Conservation (phyloP, 2,329 filamentous ascomycete genomes). For the Xylaria sp. region DNA sequence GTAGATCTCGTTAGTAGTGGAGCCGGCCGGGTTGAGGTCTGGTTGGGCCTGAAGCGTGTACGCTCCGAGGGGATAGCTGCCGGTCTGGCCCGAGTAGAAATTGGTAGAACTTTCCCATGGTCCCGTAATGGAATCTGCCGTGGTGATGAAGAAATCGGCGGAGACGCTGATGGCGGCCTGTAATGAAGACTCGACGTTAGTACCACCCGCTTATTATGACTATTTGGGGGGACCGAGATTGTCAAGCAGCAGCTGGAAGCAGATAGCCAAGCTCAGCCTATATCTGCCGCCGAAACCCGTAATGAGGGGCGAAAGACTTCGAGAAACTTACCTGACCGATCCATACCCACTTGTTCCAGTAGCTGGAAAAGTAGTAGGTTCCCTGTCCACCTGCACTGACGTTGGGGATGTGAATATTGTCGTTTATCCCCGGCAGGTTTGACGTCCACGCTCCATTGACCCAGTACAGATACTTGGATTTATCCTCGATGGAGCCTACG, state of each 20-base stretch:
- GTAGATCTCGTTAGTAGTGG: constrained; percentile 39
- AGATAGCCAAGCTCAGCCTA: background rate
- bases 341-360: constrained; percentile 40
- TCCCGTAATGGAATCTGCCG: constrained; percentile 37
- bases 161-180: constrained; percentile 36
- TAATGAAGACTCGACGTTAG: constrained; percentile 4
- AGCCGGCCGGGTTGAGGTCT: constrained; percentile 28
- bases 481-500: constrained; percentile 39
- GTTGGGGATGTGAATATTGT: constrained; percentile 29
- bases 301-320: background rate
- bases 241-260: background rate
- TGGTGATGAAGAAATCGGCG: constrained; percentile 42
- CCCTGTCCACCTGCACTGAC: constrained; percentile 39
- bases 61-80: constrained; percentile 32
- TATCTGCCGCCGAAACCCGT: background rate
- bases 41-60: constrained; percentile 42
- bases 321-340: constrained; percentile 35
- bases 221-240: background rate
- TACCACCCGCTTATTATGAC: background rate
- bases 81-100: constrained; percentile 36
- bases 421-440: constrained; percentile 21
- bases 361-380: constrained; percentile 39
- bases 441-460: constrained; percentile 33
- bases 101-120: constrained; percentile 37
- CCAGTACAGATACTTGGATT: constrained; percentile 41